A percentile compares a stretch with the other conserved stretches of the same genome.
phyloP scores from a whole-genome alignment of 805 yeast species.

The Torulaspora delbrueckii region DNA sequence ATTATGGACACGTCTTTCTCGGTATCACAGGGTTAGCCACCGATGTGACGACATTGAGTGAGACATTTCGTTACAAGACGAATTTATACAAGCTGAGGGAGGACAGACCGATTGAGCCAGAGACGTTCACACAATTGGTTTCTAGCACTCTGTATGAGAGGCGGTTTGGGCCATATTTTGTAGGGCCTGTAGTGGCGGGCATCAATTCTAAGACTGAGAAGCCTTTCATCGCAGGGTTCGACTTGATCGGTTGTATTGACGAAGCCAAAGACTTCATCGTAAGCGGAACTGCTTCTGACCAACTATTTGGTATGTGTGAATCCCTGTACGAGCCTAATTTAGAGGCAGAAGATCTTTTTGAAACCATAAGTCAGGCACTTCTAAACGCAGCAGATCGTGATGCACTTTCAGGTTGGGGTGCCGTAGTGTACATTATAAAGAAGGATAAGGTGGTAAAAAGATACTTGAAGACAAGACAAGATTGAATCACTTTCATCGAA shows the following conservation, averaged over 20 bases:
- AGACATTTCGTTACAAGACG: slow-evolving; percentile 75
- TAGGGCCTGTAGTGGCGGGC: slow-evolving; percentile 96
- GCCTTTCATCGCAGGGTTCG: slow-evolving; percentile 95
- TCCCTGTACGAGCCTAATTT: slow-evolving; percentile 88
- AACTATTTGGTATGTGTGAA: slow-evolving; percentile 98
- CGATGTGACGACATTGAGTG: slow-evolving; percentile 83
- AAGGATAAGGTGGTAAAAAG: slow-evolving; percentile 88
- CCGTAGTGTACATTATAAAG: slow-evolving; percentile 84
- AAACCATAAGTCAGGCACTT: slow-evolving; percentile 89
- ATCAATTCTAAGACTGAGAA: slow-evolving; percentile 71
- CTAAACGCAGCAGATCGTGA: slow-evolving; percentile 96
- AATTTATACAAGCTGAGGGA: slow-evolving; percentile 87
- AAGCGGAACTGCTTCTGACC: slow-evolving; percentile 95
- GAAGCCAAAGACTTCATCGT: slow-evolving; percentile 92
- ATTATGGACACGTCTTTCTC: slow-evolving; percentile 76
- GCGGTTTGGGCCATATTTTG: slow-evolving; percentile 94
- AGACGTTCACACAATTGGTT: slow-evolving; percentile 86
- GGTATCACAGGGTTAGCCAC: slow-evolving; percentile 95
- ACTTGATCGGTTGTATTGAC: slow-evolving; percentile 94
- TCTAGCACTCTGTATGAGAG: slow-evolving; percentile 84
- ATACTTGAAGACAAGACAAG: slow-evolving; percentile 91
- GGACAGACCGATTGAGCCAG: slow-evolving; percentile 89
- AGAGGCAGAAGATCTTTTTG: slow-evolving; percentile 92
- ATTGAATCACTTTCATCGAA: slow-evolving; percentile 41
- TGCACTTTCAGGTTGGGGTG: slow-evolving; percentile 98